phyloP scores from a whole-genome alignment of 1,284 basidiomycete species.

The Bjerkandera adusta region DNA sequence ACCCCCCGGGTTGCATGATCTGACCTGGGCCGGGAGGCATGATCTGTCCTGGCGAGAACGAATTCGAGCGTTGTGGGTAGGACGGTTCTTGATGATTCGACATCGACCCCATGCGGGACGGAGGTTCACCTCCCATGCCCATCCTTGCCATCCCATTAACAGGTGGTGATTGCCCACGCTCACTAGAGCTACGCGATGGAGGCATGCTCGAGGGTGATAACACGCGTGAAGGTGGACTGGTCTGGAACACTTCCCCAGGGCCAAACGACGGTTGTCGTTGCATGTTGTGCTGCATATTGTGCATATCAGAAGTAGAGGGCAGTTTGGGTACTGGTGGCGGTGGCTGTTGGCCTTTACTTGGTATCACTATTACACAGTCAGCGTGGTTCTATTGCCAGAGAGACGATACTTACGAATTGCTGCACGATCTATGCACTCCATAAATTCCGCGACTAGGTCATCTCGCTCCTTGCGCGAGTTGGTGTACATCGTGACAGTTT shows the following conservation, averaged over 20 bases:
- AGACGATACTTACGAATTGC: slow-evolving; percentile 51
- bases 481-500: slow-evolving; percentile 71
- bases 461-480: slow-evolving; percentile 66
- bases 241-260: background rate
- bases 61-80: slow-evolving; percentile 17
- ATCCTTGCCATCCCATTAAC: slow-evolving; percentile 26
- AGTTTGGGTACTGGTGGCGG: slow-evolving; percentile 26
- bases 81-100: slow-evolving; percentile 21
- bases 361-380: slow-evolving; percentile 43
- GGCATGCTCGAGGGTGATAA: slow-evolving; percentile 21
- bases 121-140: slow-evolving; percentile 8
- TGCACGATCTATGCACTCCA: slow-evolving; percentile 84
- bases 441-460: slow-evolving; percentile 71
- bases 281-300: background rate
- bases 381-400: slow-evolving; percentile 10
- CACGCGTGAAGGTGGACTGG: slow-evolving; percentile 24
- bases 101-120: slow-evolving; percentile 6
- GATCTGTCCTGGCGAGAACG: slow-evolving; percentile 15
- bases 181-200: background rate
- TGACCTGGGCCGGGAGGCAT: slow-evolving; percentile 27
- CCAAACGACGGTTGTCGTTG: background rate
- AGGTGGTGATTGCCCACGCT: slow-evolving; percentile 16
- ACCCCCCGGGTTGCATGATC: slow-evolving; percentile 23
- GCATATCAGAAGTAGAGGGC: no score
- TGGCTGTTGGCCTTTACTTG: slow-evolving; percentile 46